A percentile compares a stretch with the other conserved stretches of the same genome.
Evolutionary conservation across 2,329 filamentous ascomycete species (phyloP).

Genomic region (Nannizziopsis arthrosporioides): DNA sequence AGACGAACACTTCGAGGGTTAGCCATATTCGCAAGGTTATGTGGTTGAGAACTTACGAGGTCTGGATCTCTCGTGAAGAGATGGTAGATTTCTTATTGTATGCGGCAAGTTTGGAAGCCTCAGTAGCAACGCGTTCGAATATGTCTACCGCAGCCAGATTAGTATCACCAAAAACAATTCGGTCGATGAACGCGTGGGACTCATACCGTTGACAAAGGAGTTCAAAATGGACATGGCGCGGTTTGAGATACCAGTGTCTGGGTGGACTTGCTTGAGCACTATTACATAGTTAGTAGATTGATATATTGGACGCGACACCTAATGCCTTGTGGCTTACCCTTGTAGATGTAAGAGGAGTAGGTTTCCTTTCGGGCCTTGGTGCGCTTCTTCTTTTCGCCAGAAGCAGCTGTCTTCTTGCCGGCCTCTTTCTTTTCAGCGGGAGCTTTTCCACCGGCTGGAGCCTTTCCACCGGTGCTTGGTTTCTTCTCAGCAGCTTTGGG

Average conservation of each 20-base stretch:
- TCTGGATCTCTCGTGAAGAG: conserved; percentile 98
- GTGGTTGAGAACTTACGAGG: conserved; percentile 49
- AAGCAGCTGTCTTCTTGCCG: conserved; percentile 93
- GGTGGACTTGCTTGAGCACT: conserved; percentile 99
- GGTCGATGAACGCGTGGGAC: no score
- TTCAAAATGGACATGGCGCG: conserved; percentile 99
- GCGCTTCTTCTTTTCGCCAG: conserved; percentile 99
- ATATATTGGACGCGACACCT: background rate
- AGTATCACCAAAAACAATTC: conserved; percentile 25
- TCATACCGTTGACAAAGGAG: conserved; percentile 93
- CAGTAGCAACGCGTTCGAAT: conserved; percentile 97
- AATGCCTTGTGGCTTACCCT: conserved; percentile 53
- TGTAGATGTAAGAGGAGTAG: conserved; percentile 99
- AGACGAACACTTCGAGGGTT: conserved; percentile 57
- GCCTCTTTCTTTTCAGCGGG: conserved; percentile 99
- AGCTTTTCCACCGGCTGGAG: conserved; percentile 58
- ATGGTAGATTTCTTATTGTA: conserved; percentile 99
- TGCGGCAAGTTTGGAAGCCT: conserved; percentile 96
- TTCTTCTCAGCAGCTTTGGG: conserved; percentile 98
- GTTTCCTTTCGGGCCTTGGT: conserved; percentile 99
- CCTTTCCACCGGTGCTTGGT: conserved; percentile 87
- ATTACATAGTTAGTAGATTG: conserved; percentile 15
- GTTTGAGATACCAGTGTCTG: conserved; percentile 99
- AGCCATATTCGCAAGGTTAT: background rate
- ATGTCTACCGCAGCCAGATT: conserved; percentile 59